Percentiles rank a stretch among this genome's conserved stretches.
Conservation (phyloP, 2,329 filamentous ascomycete genomes). For the Fusarium drepaniforme region DNA sequence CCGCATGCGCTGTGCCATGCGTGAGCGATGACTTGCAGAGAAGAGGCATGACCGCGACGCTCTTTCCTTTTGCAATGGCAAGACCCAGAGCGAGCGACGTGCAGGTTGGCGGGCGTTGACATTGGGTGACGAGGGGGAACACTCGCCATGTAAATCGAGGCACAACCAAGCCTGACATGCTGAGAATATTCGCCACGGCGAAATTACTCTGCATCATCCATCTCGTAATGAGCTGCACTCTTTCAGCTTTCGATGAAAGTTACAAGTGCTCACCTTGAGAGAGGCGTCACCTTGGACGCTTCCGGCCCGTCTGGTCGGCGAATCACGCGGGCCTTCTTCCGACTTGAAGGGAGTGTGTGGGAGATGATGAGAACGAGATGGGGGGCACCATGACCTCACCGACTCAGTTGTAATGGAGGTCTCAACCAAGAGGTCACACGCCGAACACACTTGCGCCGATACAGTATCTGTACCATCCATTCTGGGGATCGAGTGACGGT, state of each 20-base stretch:
- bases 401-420: conserved; percentile 22
- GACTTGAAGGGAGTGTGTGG: not conserved
- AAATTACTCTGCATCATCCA: conserved; percentile 1
- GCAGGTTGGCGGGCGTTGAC: not conserved
- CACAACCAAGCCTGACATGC: not conserved
- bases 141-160: not conserved
- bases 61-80: not conserved
- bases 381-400: conserved; percentile 27
- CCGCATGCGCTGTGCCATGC: conserved; percentile 15
- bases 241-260: not conserved
- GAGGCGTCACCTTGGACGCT: conserved; percentile 1
- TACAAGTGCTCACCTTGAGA: not conserved
- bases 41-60: not conserved
- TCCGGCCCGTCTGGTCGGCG: conserved; percentile 9
- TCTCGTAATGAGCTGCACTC: conserved; percentile 19
- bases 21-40: conserved; percentile 14
- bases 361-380: conserved; percentile 3
- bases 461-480: not conserved
- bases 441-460: conserved; percentile 7
- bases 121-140: not conserved
- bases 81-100: not conserved
- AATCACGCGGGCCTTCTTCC: conserved; percentile 23
- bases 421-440: conserved; percentile 23
- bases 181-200: conserved; percentile 1
- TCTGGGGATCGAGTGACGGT: not conserved